Base-by-base conservation (phyloP, 1,284 basidiomycete genomes). In the Farysia itapuensis region DNA sequence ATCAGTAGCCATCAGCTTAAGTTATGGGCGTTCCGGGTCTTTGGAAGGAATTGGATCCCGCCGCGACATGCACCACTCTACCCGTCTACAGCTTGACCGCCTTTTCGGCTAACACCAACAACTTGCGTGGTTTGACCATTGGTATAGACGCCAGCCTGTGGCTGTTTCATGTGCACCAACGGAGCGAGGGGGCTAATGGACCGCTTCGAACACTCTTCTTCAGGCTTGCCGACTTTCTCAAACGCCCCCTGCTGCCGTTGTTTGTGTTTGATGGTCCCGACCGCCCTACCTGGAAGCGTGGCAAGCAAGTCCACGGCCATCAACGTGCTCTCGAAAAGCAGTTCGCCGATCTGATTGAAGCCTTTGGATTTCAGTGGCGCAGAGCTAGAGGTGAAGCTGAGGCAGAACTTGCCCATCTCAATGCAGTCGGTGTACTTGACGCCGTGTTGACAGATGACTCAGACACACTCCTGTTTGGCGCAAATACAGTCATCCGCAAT, bases 311-410 rank as follows among this genome's bases (percentile, higher is more conserved):
- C 35, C 82, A 81, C 72, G 36, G 56, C 0, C 71, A 75, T 3
- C 64, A 66, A 22, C 79, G 78, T 44, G 53, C 51, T 3, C 43
- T 65, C 19, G 58, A 70, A 35, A 30, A 43, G 8, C 56, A 56
- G 0, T 67, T 70, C 22, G 43, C 49, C 4, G 36, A 89, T 28
- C 85, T 96, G 40, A 84, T 95, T 4, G 85, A 88, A 40, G 86
- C 87, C 0, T 93, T 93, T 78, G 91, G 92, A 0, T 89, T 90
- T 59, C 87, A 47, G 5, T 30, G 50, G 32, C 20, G 36, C 18
- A 52, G 88, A 84, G 94, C 94, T 5, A 89, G 89, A 0, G 94
- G 90, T 11, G 94, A 97, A 77, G 94, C 94, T 0, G 94, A 98
- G 77, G 94, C 94, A 0, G 94, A 98, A 72, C 81, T 98, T 1